Conservation (phyloP, 1,139 yeast genomes). For the Taiozyma sp. region DNA sequence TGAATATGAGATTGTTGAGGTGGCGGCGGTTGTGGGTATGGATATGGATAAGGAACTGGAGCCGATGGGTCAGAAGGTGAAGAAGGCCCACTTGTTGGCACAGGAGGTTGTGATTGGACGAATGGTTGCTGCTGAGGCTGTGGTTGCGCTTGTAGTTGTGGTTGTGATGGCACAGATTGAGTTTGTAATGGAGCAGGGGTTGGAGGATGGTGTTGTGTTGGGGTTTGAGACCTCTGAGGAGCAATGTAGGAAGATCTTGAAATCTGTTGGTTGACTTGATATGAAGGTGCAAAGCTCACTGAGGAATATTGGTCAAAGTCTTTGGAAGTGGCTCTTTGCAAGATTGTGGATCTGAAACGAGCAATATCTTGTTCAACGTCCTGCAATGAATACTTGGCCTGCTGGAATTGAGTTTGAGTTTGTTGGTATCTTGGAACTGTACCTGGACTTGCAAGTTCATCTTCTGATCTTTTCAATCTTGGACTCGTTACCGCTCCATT, state of each 20-base stretch:
- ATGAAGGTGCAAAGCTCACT: slow-evolving; percentile 21
- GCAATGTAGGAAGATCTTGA: slow-evolving; percentile 9
- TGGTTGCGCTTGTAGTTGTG: not conserved
- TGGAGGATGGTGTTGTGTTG: slow-evolving; percentile 10
- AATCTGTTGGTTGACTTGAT: slow-evolving; percentile 15
- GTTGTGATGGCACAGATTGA: not conserved
- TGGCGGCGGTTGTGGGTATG: slow-evolving; percentile 18
- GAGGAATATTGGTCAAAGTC: slow-evolving; percentile 18
- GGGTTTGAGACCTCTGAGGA: slow-evolving; percentile 1
- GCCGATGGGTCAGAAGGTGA: slow-evolving; percentile 7
- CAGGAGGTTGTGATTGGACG: not conserved
- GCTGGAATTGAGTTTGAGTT: not conserved
- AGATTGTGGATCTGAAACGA: slow-evolving; percentile 22
- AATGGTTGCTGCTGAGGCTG: not conserved
- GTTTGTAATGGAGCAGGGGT: slow-evolving; percentile 2
- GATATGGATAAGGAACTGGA: slow-evolving; percentile 20
- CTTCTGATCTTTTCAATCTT: slow-evolving; percentile 7
- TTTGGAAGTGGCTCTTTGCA: slow-evolving; percentile 22
- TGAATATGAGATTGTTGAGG: slow-evolving; percentile 13
- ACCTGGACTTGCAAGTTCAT: slow-evolving; percentile 18
- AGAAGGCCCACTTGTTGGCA: slow-evolving; percentile 1
- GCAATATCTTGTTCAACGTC: slow-evolving; percentile 23
- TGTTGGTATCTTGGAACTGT: slow-evolving; percentile 4
- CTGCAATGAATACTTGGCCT: slow-evolving; percentile 3
- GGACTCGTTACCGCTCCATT: slow-evolving; percentile 9